Percentiles rank a stretch among this genome's conserved stretches.
These are phyloP conservation scores for Diaporthe citri DNA, from an alignment of 2,329 filamentous ascomycete genomes.

Conservation along the genomic window DNA sequence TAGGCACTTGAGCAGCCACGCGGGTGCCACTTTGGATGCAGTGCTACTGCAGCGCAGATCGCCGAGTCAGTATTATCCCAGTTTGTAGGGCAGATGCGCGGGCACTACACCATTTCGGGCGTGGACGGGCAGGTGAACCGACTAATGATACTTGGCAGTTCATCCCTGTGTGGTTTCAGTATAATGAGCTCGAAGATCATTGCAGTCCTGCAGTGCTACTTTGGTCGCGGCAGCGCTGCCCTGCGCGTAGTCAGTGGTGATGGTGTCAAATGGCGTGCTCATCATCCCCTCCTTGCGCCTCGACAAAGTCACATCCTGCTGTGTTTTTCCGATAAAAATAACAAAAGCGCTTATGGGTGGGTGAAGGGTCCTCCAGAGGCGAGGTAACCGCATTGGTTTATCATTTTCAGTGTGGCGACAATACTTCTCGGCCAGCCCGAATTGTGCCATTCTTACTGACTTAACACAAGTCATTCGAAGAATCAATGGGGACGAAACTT, in stretches of 20 bases:
- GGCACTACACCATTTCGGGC: slow-evolving; percentile 6
- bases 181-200: slow-evolving; percentile 27
- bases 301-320: slow-evolving; percentile 12
- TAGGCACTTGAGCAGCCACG: slow-evolving; percentile 20
- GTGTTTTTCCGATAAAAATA: not conserved
- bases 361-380: not conserved
- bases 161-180: slow-evolving; percentile 28
- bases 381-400: not conserved
- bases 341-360: not conserved
- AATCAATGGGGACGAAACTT: slow-evolving; percentile 7
- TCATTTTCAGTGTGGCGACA: not conserved
- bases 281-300: not conserved
- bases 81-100: slow-evolving; percentile 1
- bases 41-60: slow-evolving; percentile 28
- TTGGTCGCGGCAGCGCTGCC: not conserved
- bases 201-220: slow-evolving; percentile 18
- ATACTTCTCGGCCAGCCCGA: not conserved
- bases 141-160: slow-evolving; percentile 27
- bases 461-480: not conserved
- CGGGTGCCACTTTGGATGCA: slow-evolving; percentile 7
- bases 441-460: too few species aligned
- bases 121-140: slow-evolving; percentile 7
- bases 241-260: slow-evolving; percentile 4
- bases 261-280: slow-evolving; percentile 29
- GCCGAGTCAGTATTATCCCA: slow-evolving; percentile 30